phyloP scores from a whole-genome alignment of 2,329 filamentous ascomycete species.

The Talaromyces islandicus region DNA sequence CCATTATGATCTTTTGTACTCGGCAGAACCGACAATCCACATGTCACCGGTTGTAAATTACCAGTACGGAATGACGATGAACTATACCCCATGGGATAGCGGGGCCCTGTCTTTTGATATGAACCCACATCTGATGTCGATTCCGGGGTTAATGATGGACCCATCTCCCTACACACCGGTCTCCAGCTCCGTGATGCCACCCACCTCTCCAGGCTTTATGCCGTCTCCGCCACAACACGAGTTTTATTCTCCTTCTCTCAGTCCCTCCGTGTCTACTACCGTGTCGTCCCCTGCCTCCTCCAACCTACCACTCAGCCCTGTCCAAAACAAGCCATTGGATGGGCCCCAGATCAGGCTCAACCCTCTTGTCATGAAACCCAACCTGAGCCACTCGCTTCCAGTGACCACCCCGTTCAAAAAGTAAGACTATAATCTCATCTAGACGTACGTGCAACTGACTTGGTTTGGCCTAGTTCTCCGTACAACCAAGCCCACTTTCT shows the following conservation, averaged over 20 bases:
- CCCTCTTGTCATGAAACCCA: conserved; percentile 35
- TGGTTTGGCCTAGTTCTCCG: conserved; percentile 29
- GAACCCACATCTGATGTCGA: conserved; percentile 35
- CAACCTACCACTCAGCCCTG: conserved; percentile 25
- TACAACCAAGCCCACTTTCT: conserved; percentile 43
- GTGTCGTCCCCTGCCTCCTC: conserved; percentile 23
- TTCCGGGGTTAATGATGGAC: conserved; percentile 35
- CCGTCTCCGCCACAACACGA: conserved; percentile 27
- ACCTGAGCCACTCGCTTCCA: conserved; percentile 34
- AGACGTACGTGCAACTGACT: background rate
- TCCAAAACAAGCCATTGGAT: conserved; percentile 28
- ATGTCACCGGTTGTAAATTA: conserved; percentile 36
- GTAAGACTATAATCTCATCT: conserved; percentile 18
- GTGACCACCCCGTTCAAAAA: conserved; percentile 38
- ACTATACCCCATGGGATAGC: conserved; percentile 32
- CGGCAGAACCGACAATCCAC: conserved; percentile 42
- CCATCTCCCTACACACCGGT: conserved; percentile 22
- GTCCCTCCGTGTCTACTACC: conserved; percentile 13
- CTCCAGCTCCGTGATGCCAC: conserved; percentile 25
- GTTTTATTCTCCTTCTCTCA: conserved; percentile 20
- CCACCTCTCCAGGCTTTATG: conserved; percentile 20
- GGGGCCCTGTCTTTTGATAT: conserved; percentile 33
- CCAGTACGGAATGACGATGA: conserved; percentile 35
- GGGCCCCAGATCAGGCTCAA: conserved; percentile 38
- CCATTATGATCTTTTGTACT: conserved; percentile 94